Evolutionary conservation across 192 early-diverging fungal species (phyloP), one percentile per base, ranked within the genome.

Genomic region (Dissophora globulifera): DNA sequence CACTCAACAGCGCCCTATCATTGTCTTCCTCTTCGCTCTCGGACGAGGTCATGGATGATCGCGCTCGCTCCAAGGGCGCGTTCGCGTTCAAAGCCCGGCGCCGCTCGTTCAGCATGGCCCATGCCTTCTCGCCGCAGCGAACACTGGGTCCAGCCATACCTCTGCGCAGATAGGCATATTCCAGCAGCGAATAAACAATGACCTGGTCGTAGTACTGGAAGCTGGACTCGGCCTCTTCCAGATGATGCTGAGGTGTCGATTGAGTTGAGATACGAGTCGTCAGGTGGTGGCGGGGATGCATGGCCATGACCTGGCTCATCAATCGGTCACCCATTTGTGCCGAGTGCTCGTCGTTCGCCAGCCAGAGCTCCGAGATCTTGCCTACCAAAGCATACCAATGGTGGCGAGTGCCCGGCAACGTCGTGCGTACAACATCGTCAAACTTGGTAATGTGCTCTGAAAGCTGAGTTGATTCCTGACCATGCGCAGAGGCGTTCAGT

Each of bases 281-380:
- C 32, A 56, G 33, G 32, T 76, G 72, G 26, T 76, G 72, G n/a
- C 63, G 72, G 16, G 72, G 72, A 27, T 76, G 72, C 72, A 76
- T 76, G 1, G 57, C 42, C 72, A 76, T 76, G 26, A 76, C 58
- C 38, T 76, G 63, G 31, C 58, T 33, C 72, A 76, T 66, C 63
- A 76, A 15, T 20, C 64, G 72, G 31, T 76, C 72, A 19, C 72
- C 72, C 47, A 67, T 5, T 46, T 45, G 42, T 12, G 72, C 72
- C 12, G 50, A 67, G 1, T 61, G 38, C 31, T 76, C 72, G 15
- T 76, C 64, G 10, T 67, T 67, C 15, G 63, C 31, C 13, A 76
- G 58, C 72, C 72, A 76, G 40, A 76, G 72, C 22, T 76, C 72
- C n/a, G 72, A 66, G 3, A 76, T 76, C 72, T 76, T 76, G 32